Base-by-base conservation (phyloP, 2,329 filamentous ascomycete genomes). In the Claviceps maximensis region DNA sequence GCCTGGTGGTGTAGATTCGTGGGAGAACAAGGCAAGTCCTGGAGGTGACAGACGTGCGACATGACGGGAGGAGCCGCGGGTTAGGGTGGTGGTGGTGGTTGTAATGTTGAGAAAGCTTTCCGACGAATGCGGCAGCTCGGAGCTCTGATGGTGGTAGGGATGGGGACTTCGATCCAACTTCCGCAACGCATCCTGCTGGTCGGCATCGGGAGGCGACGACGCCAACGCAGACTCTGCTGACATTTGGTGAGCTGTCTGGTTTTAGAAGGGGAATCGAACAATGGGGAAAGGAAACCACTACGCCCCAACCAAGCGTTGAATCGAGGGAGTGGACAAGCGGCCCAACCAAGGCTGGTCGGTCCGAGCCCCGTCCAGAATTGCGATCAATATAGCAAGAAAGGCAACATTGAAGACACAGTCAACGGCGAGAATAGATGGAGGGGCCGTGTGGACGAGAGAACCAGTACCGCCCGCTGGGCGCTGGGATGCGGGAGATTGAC, bases 101-200 rank as follows among this genome's bases (percentile, higher is more conserved):
- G 4, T 41, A 15, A 17, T 38, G 21, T 61, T 61, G 52, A 56
- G 56, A 55, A 65, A 64, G 55, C 58, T 69, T 54, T 78, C 69
- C 54, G 74, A 71, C 49, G 76, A 67, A 54, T 80, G 73, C 23
- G 74, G 74, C 13, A 82, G 70, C 60, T 83, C 79, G 58, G 68
- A 72, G 55, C 71, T 74, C 54, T 77, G 79, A 60, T 76, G 79
- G 61, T 80, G 79, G 60, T 86, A 86, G 1, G 83, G 83, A 64
- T 86, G 81, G 47, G 84, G 83, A 45, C 82, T 83, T 59, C 83
- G 78, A 52, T 75, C 77, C 56, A 78, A 72, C 47, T 71, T 65
- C 61, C 76, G 73, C 60, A 80, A 61, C 50, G 57, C 61, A 49
- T 70, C 66, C 48, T 67, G 63, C 54, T 71, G 67, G 38, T 67